Evolutionary conservation across 2,329 filamentous ascomycete genomes (phyloP), one percentile per base, ranked within the genome.

Genomic region (Falciphora oryzae): DNA sequence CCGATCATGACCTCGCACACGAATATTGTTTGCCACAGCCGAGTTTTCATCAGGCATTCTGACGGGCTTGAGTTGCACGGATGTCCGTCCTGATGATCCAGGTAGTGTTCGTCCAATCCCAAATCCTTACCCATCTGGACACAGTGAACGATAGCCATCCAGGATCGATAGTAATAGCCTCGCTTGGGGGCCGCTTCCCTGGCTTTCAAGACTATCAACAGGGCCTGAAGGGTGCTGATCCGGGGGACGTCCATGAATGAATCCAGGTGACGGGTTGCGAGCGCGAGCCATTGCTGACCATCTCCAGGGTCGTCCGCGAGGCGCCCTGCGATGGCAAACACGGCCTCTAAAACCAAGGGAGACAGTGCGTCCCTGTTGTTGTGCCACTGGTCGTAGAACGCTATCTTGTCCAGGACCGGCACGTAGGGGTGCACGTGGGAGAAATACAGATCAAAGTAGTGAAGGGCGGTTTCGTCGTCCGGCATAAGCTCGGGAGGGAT

Each of bases 401-500:
- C 82, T 2, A 84, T 80, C 71, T 92, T 91, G 77, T 95, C 93
- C 63, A 98, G 79, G 3, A 98, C 92, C 0, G 94, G 94, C 2
- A 96, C 88, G 70, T 97, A 98, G 0, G 93, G 93, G 72, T 98
- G 95, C 38, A 97, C 90, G 69, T 97, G 89, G 44, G 83, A 81
- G 75, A 98, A 98, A 74, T 92, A 98, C 58, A 96, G 89, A 56
- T 95, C 88, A 73, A 98, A 96, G 73, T 95, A 96, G 50, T 90
- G 85, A 72, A 93, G 79, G 5, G 89, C 89, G 50, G 91, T 91
- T 59, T 92, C 88, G 38, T 97, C 92, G 35, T 89, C 85, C 1
- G 94, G 94, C 93, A 98, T 97, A 71, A 98, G 84, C 71, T 96
- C 93, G 0, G 90, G 91, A 0, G 94, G 95, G 67, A 98, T 97